Conservation (phyloP, 2,329 filamentous ascomycete species). For the Ophiocordyceps camponoti-floridani region DNA sequence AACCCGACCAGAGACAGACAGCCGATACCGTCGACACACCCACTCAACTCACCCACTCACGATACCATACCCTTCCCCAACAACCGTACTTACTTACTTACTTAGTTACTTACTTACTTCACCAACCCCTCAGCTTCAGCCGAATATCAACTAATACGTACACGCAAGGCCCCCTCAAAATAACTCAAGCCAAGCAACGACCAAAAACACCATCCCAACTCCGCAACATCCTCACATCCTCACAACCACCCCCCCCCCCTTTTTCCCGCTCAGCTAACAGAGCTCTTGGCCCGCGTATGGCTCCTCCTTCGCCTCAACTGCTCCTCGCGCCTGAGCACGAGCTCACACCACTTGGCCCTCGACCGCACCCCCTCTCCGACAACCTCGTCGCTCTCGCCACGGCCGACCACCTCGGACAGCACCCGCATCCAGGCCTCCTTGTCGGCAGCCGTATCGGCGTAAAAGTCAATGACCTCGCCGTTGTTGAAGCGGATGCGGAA, state of each 20-base stretch:
- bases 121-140: too few species aligned
- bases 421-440: conserved; percentile 94
- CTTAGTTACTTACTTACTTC: too few species aligned
- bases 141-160: too few species aligned
- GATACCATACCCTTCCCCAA: too few species aligned
- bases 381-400: conserved; percentile 30
- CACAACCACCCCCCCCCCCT: too few species aligned
- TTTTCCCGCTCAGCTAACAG: conserved; percentile 28
- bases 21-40: too few species aligned
- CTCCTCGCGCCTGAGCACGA: conserved; percentile 47
- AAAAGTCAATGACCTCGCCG: conserved; percentile 96
- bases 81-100: not conserved
- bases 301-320: conserved; percentile 34
- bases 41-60: too few species aligned
- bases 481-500: conserved; percentile 98
- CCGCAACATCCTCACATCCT: too few species aligned
- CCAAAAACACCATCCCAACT: too few species aligned
- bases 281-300: conserved; percentile 41
- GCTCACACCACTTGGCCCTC: conserved; percentile 47
- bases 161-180: too few species aligned
- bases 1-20: too few species aligned
- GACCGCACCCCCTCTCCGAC: conserved; percentile 21
- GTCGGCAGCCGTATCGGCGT: conserved; percentile 71
- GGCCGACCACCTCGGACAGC: conserved; percentile 52
- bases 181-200: not conserved